Percentiles rank a stretch among this genome's conserved stretches.
Evolutionary conservation across 148 eudicot genomes (phyloP).

Genomic region (Persicaria tinctoria): DNA sequence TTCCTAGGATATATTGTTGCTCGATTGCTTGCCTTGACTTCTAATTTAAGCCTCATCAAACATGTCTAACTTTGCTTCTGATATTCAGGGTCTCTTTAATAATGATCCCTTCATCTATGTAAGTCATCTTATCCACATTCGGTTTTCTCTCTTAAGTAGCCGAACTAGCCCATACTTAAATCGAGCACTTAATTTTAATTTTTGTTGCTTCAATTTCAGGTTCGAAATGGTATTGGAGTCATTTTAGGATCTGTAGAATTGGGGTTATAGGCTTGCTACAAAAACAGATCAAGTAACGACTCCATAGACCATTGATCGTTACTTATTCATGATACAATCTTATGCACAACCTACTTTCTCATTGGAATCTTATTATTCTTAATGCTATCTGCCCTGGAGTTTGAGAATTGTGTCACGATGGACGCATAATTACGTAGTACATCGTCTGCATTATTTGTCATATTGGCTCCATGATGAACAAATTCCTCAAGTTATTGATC

Average conservation of each 20-base stretch:
- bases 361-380: no score
- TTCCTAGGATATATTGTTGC: no score
- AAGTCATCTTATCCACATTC: conserved; percentile 20
- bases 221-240: conserved; percentile 81
- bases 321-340: conserved; percentile 8
- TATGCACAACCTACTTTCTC: no score
- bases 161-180: not conserved
- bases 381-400: no score
- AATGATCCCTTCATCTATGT: conserved; percentile 75
- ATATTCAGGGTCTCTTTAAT: no score
- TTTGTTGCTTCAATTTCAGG: conserved; percentile 37
- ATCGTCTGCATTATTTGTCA: not conserved
- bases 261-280: conserved; percentile 44
- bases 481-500: not conserved
- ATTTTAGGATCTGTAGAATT: conserved; percentile 55
- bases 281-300: conserved; percentile 32
- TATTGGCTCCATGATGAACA: not conserved
- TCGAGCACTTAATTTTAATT: not conserved
- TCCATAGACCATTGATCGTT: conserved; percentile 42
- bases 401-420: no score
- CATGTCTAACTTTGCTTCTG: no score
- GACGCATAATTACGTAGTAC: not conserved
- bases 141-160: not conserved
- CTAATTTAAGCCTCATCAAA: no score
- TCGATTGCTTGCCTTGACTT: no score